Base-by-base conservation (phyloP, 495 filamentous ascomycete species). In the Neurospora sp. region DNA sequence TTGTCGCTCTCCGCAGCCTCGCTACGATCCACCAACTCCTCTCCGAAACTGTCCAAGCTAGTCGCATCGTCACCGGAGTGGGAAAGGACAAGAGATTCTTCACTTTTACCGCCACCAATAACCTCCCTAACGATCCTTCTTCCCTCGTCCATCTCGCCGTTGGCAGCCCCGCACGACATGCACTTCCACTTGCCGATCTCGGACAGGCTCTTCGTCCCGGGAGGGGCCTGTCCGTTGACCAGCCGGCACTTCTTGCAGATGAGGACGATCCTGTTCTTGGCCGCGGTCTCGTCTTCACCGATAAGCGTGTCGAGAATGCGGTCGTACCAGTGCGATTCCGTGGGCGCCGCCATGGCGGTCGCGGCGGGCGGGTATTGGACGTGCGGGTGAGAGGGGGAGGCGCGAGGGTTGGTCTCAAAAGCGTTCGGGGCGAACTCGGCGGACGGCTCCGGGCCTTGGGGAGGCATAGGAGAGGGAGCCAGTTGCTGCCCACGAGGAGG, bases 221-320 rank as follows among this genome's bases (percentile, higher is more conserved):
- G 96, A 12, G 96, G 95, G 3, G 96, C 96, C 77, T 97, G 95
- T 4, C 96, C 96, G 78, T 99, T 99, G 40, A 99, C 95, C 10
- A 98, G 87, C 37, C 93, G 86, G 78, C 96, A 99, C 27, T 87
- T 83, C 27, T 79, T 74, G 82, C 96, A 99, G 69, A 99, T 96
- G 76, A 99, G 81, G 37, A 90, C 96, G 70, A 97, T 88, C 6
- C 96, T 89, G 82, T 98, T 97, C 81, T 93, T 95, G 0, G 96
- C 89, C 37, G 92, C 90, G 45, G 92, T 95, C 82, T 99, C 96
- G 75, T 99, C 96, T 80, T 99, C 96, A 31, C 96, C 96, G 0
- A 99, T 85, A 39, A 99, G 87, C 6, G 97, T 89, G 78, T 99
- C 96, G 45, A 98, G 81, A 40, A 99, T 88, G 59, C 96, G 89